Percentiles rank a stretch among this genome's conserved stretches.
Conservation (phyloP, 2,329 filamentous ascomycete genomes). For the Zarea fungicola region DNA sequence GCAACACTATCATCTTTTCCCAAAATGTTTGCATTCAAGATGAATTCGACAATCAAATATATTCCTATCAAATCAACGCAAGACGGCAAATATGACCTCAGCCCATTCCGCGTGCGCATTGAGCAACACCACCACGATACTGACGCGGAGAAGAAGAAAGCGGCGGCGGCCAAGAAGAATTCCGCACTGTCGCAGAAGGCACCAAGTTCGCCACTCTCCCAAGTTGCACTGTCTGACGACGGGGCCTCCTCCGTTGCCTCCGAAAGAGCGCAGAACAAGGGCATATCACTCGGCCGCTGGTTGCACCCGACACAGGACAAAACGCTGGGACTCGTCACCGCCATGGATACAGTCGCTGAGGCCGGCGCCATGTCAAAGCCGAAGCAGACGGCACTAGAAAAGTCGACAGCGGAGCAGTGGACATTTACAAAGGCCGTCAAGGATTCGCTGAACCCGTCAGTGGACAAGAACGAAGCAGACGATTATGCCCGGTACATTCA, state of each 20-base stretch:
- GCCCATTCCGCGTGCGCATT: slow-evolving; percentile 77
- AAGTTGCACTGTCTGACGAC: slow-evolving; percentile 31
- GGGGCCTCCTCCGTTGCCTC: slow-evolving; percentile 35
- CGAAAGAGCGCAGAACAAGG: slow-evolving; percentile 34
- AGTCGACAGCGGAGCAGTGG: slow-evolving; percentile 79
- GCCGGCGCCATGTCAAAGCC: slow-evolving; percentile 33
- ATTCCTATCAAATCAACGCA: slow-evolving; percentile 69
- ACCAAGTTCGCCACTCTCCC: slow-evolving; percentile 29
- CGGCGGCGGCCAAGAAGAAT: slow-evolving; percentile 59
- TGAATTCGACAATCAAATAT: slow-evolving; percentile 84
- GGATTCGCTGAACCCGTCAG: slow-evolving; percentile 79
- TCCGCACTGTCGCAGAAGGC: slow-evolving; percentile 55
- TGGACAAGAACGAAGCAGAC: slow-evolving; percentile 68
- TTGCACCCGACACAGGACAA: slow-evolving; percentile 45
- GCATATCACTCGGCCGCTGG: slow-evolving; percentile 57
- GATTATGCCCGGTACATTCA: slow-evolving; percentile 87
- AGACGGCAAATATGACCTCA: slow-evolving; percentile 74
- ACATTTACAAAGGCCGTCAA: slow-evolving; percentile 81
- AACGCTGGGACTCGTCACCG: slow-evolving; percentile 15
- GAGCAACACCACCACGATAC: slow-evolving; percentile 45
- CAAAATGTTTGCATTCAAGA: slow-evolving; percentile 88
- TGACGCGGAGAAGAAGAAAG: slow-evolving; percentile 56
- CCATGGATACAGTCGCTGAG: slow-evolving; percentile 16
- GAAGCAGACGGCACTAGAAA: slow-evolving; percentile 62
- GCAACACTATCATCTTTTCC: slow-evolving; percentile 80